phyloP scores from a whole-genome alignment of 1,284 basidiomycete genomes.

The Ustilago crameri region DNA sequence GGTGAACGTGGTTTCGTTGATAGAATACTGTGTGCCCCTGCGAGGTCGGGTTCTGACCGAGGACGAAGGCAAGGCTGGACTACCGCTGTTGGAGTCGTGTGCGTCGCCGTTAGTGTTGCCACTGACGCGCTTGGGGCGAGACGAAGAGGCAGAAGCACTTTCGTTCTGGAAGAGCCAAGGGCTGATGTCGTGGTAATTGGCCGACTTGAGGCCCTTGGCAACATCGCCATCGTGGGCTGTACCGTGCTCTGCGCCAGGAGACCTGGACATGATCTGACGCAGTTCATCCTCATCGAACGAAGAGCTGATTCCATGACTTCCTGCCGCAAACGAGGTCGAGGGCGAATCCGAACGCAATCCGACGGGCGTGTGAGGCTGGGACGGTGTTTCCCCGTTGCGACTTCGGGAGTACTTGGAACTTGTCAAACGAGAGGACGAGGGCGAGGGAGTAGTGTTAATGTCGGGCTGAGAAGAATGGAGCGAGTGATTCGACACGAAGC shows the following conservation, averaged over 20 bases:
- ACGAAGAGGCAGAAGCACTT: constrained; percentile 10
- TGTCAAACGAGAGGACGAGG: constrained; percentile 17
- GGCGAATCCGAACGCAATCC: not conserved
- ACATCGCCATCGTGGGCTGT: constrained; percentile 21
- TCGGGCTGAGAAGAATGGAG: constrained; percentile 33
- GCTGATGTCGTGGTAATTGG: constrained; percentile 52
- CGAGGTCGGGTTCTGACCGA: constrained; percentile 17
- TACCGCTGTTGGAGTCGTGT: not conserved
- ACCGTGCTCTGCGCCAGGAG: constrained; percentile 3
- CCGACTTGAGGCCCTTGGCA: constrained; percentile 21
- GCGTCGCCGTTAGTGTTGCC: not conserved
- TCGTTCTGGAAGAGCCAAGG: constrained; percentile 53
- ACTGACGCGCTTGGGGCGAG: not conserved
- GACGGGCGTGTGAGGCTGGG: constrained; percentile 22
- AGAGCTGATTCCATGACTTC: constrained; percentile 37
- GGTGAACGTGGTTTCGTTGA: constrained; percentile 24
- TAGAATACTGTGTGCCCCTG: constrained; percentile 11
- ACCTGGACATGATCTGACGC: constrained; percentile 42
- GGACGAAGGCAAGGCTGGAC: constrained; percentile 2
- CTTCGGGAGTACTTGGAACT: constrained; percentile 24
- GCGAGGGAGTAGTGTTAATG: constrained; percentile 18
- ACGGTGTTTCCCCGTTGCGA: constrained; percentile 23
- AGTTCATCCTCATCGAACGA: constrained; percentile 42
- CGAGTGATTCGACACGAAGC: constrained; percentile 16
- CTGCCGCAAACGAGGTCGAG: constrained; percentile 8